Evolutionary conservation across 148 eudicot genomes (phyloP), one percentile per base, ranked within the genome.

Genomic region (Polygonum maritimum): DNA sequence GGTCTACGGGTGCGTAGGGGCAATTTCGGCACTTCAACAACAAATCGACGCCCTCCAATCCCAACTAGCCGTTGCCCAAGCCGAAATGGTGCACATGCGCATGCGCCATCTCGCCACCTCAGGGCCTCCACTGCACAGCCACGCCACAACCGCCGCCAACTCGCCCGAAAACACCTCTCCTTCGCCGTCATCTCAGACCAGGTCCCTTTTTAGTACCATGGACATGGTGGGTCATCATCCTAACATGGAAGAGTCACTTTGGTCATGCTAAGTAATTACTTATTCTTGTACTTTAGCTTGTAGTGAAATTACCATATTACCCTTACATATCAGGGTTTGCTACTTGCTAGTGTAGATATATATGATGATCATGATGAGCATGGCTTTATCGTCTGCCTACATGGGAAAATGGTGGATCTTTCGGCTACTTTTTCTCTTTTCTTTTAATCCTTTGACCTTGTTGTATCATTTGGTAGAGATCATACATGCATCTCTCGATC

Each of bases 1-100:
- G 0, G 96, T 92, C 1, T 92, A 92, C 14, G 98, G 98, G 19
- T 92, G 98, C 75, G 98, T 92, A 47, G 98, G 96, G 18, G 96
- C 98, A 0, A 92, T 92, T 39, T 92, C 98, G 22, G 87, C 98
- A 0, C 79, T 92, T 48, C 98, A 92, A 31, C 96, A 90, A 31
- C 96, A 89, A 52, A 87, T 92, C 3, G 96, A 90, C 41, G 49
- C 81, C 0, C 90, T 92, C 3, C 98, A 90, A 57, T 45, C 91
- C 11, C 96, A 92, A 47, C 69, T 92, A n/a, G 98, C 98, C 38
- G 72, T 83, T 5, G 93, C 96, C 31, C 93, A 92, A 63, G 98
- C 98, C 0, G 97, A 92, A 76, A 91, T 92, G 60, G 89, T 92
- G 49, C 92, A 88, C 54, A 78, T 91, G 82, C 81, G 86, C 19